Evolutionary conservation across 768 basidiomycete species (phyloP).

Genomic region (Lepiota brunneoincarnata): DNA sequence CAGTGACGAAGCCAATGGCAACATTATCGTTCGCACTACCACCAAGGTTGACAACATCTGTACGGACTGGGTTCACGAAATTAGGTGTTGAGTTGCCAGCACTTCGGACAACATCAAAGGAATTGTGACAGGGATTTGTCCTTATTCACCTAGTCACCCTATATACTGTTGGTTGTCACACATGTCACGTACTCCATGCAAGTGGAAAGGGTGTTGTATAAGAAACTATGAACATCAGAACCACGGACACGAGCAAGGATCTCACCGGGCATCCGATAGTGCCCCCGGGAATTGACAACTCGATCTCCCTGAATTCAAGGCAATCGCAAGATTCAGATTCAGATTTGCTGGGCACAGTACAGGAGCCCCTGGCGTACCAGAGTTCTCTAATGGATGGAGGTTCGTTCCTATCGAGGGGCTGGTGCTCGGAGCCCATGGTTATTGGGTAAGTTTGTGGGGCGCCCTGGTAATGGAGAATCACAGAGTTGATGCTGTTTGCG

Average conservation of each 20-base stretch:
- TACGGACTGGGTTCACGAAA: slow-evolving; percentile 31
- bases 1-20: slow-evolving; percentile 58
- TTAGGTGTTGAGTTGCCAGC: slow-evolving; percentile 35
- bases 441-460: slow-evolving; percentile 38
- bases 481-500: slow-evolving; percentile 45
- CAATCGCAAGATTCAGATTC: slow-evolving; percentile 27
- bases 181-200: slow-evolving; percentile 44
- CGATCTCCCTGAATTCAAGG: slow-evolving; percentile 34
- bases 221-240: neutral
- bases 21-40: slow-evolving; percentile 24
- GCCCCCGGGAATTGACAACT: slow-evolving; percentile 33
- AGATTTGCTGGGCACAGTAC: slow-evolving; percentile 39
- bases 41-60: slow-evolving; percentile 30
- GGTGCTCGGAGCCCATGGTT: slow-evolving; percentile 19
- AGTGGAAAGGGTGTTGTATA: slow-evolving; percentile 42
- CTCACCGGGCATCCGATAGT: slow-evolving; percentile 32
- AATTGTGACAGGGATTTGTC: slow-evolving; percentile 26
- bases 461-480: slow-evolving; percentile 49
- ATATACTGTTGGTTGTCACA: too few species aligned
- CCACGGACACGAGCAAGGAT: neutral
- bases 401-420: slow-evolving; percentile 33
- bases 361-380: slow-evolving; percentile 33
- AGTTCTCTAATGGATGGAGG: slow-evolving; percentile 29
- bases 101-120: slow-evolving; percentile 40
- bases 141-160: neutral